A percentile compares a stretch with the other conserved stretches of the same genome.
Conservation (phyloP, 495 filamentous ascomycete species). For the Sphaerosporella brunnea region DNA sequence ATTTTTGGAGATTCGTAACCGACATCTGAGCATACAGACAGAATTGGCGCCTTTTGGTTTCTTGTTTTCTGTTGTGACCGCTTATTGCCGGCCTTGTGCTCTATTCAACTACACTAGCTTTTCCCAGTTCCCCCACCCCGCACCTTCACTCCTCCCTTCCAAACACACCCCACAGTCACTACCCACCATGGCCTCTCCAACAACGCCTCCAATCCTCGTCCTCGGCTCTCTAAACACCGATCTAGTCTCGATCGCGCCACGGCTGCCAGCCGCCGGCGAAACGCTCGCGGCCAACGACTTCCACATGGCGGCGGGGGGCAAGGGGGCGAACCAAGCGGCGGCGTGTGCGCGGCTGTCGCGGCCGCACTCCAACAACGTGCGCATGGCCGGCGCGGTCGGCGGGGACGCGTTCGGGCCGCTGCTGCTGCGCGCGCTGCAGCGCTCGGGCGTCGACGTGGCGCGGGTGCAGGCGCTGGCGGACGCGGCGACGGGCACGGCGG, state of each 20-base stretch:
- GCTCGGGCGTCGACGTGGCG: constrained; percentile 6
- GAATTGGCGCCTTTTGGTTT: too few species aligned
- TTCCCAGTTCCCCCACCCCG: too few species aligned
- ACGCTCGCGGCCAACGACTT: constrained; percentile 69
- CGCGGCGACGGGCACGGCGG: constrained; percentile 60
- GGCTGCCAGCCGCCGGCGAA: constrained; percentile 67
- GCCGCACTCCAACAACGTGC: constrained; percentile 31
- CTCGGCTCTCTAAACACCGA: constrained; percentile 91
- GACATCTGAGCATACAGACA: too few species aligned
- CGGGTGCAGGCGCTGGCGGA: constrained; percentile 10
- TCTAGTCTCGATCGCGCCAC: constrained; percentile 68
- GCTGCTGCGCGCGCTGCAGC: constrained; percentile 29
- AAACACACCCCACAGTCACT: too few species aligned
- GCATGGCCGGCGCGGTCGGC: constrained; percentile 73
- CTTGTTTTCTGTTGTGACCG: too few species aligned
- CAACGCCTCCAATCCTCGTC: constrained; percentile 46
- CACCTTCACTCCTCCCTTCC: too few species aligned
- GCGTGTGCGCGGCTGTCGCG: constrained; percentile 52
- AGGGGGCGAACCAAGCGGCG: constrained; percentile 91
- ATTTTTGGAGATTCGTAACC: too few species aligned
- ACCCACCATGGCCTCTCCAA: too few species aligned
- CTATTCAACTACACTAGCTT: too few species aligned
- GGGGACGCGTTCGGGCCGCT: constrained; percentile 42
- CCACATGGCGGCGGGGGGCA: constrained; percentile 67
- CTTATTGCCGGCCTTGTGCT: too few species aligned